These are phyloP conservation scores for Populus hybrid DNA, from an alignment of 441 rosid species.

Conservation along the genomic window DNA sequence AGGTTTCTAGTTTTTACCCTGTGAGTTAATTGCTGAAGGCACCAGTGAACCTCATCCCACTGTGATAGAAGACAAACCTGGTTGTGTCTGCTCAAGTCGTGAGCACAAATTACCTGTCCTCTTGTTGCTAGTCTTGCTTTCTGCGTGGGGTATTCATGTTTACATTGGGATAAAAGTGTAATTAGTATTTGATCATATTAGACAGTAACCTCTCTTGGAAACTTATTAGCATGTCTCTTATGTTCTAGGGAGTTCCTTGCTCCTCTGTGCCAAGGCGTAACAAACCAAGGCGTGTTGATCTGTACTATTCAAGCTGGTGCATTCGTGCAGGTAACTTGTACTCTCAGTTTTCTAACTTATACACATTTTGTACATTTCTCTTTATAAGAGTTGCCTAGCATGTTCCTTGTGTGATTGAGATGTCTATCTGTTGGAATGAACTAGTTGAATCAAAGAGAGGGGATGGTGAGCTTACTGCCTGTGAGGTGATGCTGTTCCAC, in stretches of 20 bases:
- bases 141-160: not conserved
- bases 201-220: not conserved
- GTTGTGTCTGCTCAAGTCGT: not conserved
- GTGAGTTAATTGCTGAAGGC: not conserved
- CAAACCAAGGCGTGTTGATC: constrained; percentile 91
- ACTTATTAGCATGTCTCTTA: constrained; percentile 15
- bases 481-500: constrained; percentile 88
- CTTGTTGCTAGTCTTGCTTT: not conserved
- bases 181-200: not conserved
- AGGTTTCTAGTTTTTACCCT: not conserved
- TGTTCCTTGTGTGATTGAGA: not conserved
- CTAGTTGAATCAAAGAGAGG: constrained; percentile 82
- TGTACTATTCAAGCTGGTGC: constrained; percentile 93
- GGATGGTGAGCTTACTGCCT: constrained; percentile 72
- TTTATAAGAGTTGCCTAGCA: not conserved
- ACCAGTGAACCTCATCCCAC: not conserved
- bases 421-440: constrained; percentile 18
- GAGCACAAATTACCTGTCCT: not conserved
- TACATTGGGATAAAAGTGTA: not conserved
- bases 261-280: constrained; percentile 9
- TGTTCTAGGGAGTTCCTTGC: constrained; percentile 72
- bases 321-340: constrained; percentile 67
- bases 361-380: not conserved
- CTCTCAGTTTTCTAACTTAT: not conserved
- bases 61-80: not conserved